Conservation (phyloP, 2,329 filamentous ascomycete genomes). For the Fusarium sp. region DNA sequence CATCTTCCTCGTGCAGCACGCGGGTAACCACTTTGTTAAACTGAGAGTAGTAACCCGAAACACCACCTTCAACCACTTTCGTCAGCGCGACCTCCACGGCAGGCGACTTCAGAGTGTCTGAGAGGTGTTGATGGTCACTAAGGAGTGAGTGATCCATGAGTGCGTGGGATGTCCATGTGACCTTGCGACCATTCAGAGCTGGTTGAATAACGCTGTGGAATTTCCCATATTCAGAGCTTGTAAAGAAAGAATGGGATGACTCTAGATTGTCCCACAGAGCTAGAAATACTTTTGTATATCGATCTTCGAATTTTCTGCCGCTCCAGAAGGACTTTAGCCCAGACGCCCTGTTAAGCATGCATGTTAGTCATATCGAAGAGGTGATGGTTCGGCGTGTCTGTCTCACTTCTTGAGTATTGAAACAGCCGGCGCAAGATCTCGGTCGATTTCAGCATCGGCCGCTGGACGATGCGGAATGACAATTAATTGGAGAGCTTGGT, state of each 20-base stretch:
- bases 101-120: accelerated
- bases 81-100: not conserved
- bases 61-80: not conserved
- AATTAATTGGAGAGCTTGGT: not conserved
- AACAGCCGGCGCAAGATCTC: not conserved
- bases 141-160: not conserved
- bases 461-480: not conserved
- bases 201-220: not conserved
- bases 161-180: not conserved
- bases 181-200: not conserved
- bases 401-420: not conserved
- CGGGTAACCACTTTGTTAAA: not conserved
- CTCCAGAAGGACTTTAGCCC: not conserved
- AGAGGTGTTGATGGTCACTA: not conserved
- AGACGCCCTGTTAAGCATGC: not conserved
- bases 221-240: not conserved
- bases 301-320: not conserved
- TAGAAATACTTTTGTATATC: not conserved
- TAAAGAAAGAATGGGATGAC: not conserved
- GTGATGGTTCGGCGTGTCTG: too few relatives aligned
- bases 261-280: not conserved
- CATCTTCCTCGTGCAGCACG: not conserved
- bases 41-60: not conserved
- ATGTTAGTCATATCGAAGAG: not conserved
- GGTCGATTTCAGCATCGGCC: not conserved